A percentile compares a stretch with the other conserved stretches of the same genome.
phyloP scores from a whole-genome alignment of 331 rosid genomes.

The Quercus lobata region DNA sequence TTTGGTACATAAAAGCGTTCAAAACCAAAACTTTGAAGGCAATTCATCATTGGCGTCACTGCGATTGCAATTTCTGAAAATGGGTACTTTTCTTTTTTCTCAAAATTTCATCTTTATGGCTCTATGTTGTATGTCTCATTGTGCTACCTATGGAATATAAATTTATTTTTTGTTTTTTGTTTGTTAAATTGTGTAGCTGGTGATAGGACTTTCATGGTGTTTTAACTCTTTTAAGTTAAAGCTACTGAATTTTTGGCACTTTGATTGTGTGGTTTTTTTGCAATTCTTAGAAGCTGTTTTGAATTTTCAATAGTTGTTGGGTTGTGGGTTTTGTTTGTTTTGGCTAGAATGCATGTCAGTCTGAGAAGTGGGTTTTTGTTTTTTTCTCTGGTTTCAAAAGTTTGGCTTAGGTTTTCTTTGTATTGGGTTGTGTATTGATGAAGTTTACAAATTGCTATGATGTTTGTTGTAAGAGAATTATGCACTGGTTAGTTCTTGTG shows the following conservation, averaged over 20 bases:
- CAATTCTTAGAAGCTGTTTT: conserved; percentile 6
- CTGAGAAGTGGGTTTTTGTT: conserved; percentile 8
- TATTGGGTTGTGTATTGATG: conserved; percentile 10
- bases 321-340: not conserved
- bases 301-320: not conserved
- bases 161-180: not conserved
- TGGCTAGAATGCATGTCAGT: not conserved
- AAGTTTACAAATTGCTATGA: conserved; percentile 9
- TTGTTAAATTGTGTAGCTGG: conserved; percentile 7
- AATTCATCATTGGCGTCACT: conserved; percentile 24
- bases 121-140: not conserved
- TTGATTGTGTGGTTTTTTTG: conserved; percentile 6
- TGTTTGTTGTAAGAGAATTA: conserved; percentile 13
- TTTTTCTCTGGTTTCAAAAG: conserved; percentile 1
- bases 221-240: conserved; percentile 3
- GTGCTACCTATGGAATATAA: conserved; percentile 6
- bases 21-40: not conserved
- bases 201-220: conserved; percentile 9
- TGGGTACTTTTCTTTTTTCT: conserved; percentile 16
- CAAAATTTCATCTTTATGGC: not conserved
- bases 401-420: not conserved
- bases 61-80: not conserved
- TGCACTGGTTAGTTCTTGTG: conserved; percentile 19
- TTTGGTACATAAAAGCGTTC: conserved; percentile 1
- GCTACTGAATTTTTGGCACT: conserved; percentile 20